Evolutionary conservation across 352 stramenopile genomes (phyloP).

Genomic region (Pythium periplocum): DNA sequence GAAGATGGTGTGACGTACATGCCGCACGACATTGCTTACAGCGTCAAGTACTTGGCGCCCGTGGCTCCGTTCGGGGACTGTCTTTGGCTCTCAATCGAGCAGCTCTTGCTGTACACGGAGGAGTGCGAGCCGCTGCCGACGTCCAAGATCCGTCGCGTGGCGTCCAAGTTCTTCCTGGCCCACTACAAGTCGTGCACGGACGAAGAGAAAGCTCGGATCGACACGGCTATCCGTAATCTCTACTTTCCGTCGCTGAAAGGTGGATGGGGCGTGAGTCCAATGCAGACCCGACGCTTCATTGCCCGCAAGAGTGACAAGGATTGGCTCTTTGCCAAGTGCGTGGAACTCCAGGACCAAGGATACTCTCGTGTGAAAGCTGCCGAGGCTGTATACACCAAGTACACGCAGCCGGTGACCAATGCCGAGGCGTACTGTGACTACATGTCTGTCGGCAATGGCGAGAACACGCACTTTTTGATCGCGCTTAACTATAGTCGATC

Average conservation of each 20-base stretch:
- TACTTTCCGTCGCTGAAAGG: constrained; percentile 81
- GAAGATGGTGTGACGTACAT: constrained; percentile 83
- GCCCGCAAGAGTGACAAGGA: constrained; percentile 61
- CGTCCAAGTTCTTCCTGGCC: constrained; percentile 70
- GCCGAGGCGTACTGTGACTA: constrained; percentile 83
- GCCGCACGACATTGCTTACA: constrained; percentile 84
- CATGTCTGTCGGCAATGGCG: constrained; percentile 71
- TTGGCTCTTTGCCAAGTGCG: constrained; percentile 69
- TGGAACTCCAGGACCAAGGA: constrained; percentile 70
- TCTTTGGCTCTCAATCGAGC: constrained; percentile 85
- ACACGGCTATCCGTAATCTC: constrained; percentile 80
- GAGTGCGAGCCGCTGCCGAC: constrained; percentile 72
- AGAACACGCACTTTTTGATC: constrained; percentile 76
- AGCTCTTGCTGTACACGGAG: constrained; percentile 80
- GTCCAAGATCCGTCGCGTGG: constrained; percentile 62
- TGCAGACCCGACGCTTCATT: constrained; percentile 79
- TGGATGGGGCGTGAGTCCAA: constrained; percentile 77
- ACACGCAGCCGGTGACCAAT: constrained; percentile 63
- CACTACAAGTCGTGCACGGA: constrained; percentile 56
- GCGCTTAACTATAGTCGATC: constrained; percentile 75
- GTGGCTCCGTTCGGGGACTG: constrained; percentile 82
- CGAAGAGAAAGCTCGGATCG: constrained; percentile 70
- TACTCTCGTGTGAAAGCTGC: constrained; percentile 74
- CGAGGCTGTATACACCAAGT: constrained; percentile 73
- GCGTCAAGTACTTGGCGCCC: constrained; percentile 82